Conservation (phyloP, 345 rosid genomes). For the Citrus medica region DNA sequence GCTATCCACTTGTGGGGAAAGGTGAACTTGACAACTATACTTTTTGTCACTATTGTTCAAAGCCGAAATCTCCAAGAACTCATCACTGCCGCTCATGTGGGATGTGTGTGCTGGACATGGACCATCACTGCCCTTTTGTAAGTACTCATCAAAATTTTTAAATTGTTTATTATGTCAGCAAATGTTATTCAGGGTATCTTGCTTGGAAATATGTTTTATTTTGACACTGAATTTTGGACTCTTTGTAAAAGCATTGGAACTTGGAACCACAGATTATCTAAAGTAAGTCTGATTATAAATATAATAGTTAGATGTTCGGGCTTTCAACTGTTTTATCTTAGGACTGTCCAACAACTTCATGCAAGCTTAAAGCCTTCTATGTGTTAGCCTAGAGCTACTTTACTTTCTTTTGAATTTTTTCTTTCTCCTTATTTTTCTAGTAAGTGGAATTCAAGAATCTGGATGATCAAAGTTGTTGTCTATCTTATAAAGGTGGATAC, state of each 20-base stretch:
- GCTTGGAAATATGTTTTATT: neutral
- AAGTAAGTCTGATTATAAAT: neutral
- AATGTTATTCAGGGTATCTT: neutral
- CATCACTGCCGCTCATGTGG: conserved; percentile 97
- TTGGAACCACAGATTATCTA: neutral
- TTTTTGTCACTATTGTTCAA: conserved; percentile 67
- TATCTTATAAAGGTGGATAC: neutral
- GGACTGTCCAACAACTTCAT: neutral
- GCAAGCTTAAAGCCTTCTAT: neutral
- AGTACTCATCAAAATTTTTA: conserved; percentile 24
- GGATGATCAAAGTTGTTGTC: neutral
- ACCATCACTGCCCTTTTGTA: conserved; percentile 99
- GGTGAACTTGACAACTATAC: conserved; percentile 72
- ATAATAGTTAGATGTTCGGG: neutral
- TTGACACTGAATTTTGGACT: neutral
- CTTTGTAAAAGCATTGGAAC: neutral
- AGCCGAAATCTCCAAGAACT: conserved; percentile 81
- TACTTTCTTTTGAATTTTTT: neutral
- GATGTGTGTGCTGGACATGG: conserved; percentile 88
- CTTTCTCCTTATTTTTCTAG: neutral
- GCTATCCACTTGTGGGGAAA: conserved; percentile 78
- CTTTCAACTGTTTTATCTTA: neutral
- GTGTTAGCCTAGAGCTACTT: neutral
- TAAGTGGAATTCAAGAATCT: neutral
- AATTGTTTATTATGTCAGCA: neutral